A percentile compares a stretch with the other conserved stretches of the same genome.
These are phyloP conservation scores for Teunomyces funiuensis DNA, from an alignment of 805 yeast species.

Conservation along the genomic window DNA sequence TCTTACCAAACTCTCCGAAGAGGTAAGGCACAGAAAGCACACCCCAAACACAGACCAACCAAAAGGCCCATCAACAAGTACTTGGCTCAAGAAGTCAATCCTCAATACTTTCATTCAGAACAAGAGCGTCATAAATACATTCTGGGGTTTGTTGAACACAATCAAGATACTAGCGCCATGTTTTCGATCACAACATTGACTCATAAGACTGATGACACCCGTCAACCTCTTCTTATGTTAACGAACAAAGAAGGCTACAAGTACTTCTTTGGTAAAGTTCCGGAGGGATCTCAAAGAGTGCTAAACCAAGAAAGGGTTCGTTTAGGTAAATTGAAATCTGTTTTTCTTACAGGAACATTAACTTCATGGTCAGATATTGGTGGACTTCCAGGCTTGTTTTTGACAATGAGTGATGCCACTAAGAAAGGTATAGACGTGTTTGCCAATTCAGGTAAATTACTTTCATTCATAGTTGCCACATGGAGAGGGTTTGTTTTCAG, in stretches of 20 bases:
- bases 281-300: constrained; percentile 85
- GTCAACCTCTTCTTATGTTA: constrained; percentile 56
- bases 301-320: constrained; percentile 60
- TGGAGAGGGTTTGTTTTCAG: constrained; percentile 90
- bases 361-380: constrained; percentile 72
- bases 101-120: constrained; percentile 12
- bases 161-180: constrained; percentile 14
- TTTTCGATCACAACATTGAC: constrained; percentile 13
- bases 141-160: constrained; percentile 12
- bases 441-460: constrained; percentile 37
- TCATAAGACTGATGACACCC: constrained; percentile 55
- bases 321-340: constrained; percentile 56
- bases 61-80: background rate
- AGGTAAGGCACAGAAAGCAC: constrained; percentile 1
- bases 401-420: constrained; percentile 81
- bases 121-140: constrained; percentile 8
- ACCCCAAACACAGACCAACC: background rate
- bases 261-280: constrained; percentile 73
- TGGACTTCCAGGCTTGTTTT: constrained; percentile 88
- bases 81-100: constrained; percentile 11
- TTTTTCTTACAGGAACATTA: constrained; percentile 78
- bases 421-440: constrained; percentile 53
- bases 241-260: constrained; percentile 49
- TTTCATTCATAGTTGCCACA: constrained; percentile 60
- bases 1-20: background rate